These are phyloP conservation scores for Crotalaria pallida DNA, from an alignment of 306 rosid species.

Conservation along the genomic window DNA sequence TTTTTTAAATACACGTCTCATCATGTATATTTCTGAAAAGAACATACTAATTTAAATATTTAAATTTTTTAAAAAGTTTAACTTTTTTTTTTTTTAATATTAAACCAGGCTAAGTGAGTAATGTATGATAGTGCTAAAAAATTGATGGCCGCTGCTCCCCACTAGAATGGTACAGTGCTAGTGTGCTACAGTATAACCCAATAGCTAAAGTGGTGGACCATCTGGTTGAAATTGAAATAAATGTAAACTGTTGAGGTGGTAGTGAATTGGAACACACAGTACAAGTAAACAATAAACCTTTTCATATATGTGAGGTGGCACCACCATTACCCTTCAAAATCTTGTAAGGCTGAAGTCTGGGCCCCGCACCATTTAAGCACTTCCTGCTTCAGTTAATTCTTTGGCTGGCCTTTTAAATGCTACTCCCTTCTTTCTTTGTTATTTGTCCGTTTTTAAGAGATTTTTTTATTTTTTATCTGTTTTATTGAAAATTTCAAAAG, in stretches of 20 bases:
- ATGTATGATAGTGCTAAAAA: conserved; percentile 2
- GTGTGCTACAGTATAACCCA: background rate
- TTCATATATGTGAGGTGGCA: background rate
- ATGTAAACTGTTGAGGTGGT: conserved; percentile 7
- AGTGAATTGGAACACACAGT: conserved; percentile 26
- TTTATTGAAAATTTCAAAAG: no score
- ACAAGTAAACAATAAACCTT: no score
- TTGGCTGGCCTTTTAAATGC: conserved; percentile 25
- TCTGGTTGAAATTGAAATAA: conserved; percentile 10
- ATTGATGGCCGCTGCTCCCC: conserved; percentile 23
- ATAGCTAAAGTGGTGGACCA: conserved; percentile 6
- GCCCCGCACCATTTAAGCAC: conserved; percentile 30
- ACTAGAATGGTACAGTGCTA: background rate
- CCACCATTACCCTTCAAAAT: conserved; percentile 3
- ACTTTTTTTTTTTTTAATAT: no score
- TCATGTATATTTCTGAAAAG: no score
- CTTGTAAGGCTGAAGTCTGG: conserved; percentile 11
- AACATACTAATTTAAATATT: no score
- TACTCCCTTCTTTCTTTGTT: no score
- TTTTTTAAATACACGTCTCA: no score
- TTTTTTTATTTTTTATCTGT: no score
- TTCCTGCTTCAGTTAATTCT: conserved; percentile 11
- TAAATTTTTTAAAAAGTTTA: no score
- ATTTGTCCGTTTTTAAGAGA: no score
- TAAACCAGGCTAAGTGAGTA: no score